Percentiles rank a stretch among this genome's conserved stretches.
These are phyloP conservation scores for Penicillium digitatum DNA, from an alignment of 2,329 filamentous ascomycete species.

Conservation along the genomic window DNA sequence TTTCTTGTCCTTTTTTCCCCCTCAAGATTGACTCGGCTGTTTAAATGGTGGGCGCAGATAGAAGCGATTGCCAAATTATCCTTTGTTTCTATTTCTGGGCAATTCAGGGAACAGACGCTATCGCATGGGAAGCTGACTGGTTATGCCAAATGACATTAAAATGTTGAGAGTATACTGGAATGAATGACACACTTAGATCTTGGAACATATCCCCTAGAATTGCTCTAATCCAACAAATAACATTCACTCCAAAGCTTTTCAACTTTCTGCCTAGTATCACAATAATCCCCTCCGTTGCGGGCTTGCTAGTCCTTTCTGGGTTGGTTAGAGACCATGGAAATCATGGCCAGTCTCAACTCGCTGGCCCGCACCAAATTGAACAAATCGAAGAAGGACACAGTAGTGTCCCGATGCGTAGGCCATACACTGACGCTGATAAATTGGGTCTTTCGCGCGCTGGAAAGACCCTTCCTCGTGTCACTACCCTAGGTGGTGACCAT, in stretches of 20 bases:
- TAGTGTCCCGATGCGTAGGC: constrained; percentile 65
- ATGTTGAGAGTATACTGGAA: background rate
- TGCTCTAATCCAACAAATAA: background rate
- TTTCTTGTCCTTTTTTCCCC: background rate
- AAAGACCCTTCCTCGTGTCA: constrained; percentile 73
- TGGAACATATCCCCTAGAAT: background rate
- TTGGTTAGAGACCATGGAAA: too few species aligned
- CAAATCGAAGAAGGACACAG: constrained; percentile 86
- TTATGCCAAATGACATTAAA: background rate
- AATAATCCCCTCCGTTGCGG: too few species aligned
- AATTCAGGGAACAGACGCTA: background rate
- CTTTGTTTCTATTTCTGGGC: background rate
- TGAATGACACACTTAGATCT: background rate
- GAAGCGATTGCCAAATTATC: background rate
- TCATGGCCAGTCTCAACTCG: too few species aligned
- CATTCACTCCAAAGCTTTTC: too few species aligned
- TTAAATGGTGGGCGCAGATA: background rate
- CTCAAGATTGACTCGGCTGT: background rate
- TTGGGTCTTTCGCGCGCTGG: constrained; percentile 66
- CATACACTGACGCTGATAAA: constrained; percentile 64
- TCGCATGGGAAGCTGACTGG: background rate
- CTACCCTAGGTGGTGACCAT: constrained; percentile 60
- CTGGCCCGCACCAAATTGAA: constrained; percentile 46
- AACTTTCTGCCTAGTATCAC: too few species aligned
- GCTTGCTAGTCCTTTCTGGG: too few species aligned